phyloP scores from a whole-genome alignment of 306 rosid species.

The Morella rubra region DNA sequence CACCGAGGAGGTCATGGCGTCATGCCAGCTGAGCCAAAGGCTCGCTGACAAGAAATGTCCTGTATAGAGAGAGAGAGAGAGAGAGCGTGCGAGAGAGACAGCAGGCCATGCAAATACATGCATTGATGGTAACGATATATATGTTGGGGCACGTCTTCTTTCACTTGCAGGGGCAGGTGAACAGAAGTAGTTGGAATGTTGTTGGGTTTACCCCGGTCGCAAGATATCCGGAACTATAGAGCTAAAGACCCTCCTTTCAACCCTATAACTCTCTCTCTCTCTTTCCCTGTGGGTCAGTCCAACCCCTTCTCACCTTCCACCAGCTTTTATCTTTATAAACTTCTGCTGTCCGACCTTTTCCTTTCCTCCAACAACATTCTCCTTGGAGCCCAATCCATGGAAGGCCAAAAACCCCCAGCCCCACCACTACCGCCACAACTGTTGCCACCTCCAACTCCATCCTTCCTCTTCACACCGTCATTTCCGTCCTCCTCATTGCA shows the following conservation, averaged over 20 bases:
- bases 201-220: conserved; percentile 27
- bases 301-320: conserved; percentile 68
- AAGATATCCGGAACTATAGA: neutral
- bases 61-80: neutral
- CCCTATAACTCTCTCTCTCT: conserved; percentile 2
- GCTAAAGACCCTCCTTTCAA: neutral
- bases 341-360: neutral
- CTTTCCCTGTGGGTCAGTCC: conserved; percentile 37
- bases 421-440: conserved; percentile 11
- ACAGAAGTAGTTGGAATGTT: conserved; percentile 48
- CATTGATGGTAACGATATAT: conserved; percentile 46
- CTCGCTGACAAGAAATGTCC: too few species aligned
- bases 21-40: too few species aligned
- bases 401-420: conserved; percentile 39
- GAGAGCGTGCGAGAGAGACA: neutral
- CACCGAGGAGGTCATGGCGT: too few species aligned
- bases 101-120: conserved; percentile 27
- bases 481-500: conserved; percentile 11
- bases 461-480: conserved; percentile 40
- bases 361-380: neutral
- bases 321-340: conserved; percentile 22
- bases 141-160: conserved; percentile 32
- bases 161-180: conserved; percentile 37
- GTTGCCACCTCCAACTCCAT: conserved; percentile 25
- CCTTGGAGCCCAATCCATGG: conserved; percentile 26